Conservation (phyloP, 1,139 yeast species). For the Debaryomyces fabryi region DNA sequence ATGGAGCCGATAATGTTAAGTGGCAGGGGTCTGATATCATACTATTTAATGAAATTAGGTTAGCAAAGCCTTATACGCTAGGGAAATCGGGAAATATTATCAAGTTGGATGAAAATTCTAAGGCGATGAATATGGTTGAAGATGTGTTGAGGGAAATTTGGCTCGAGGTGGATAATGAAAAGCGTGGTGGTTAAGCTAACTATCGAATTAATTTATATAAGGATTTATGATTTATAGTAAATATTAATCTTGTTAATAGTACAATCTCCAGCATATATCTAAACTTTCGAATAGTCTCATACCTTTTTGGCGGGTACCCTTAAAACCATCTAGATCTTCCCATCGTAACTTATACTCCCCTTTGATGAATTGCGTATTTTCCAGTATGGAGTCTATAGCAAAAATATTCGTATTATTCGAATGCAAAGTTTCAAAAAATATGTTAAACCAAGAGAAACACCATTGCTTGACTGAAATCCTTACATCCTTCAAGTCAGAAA, state of each 20-base stretch:
- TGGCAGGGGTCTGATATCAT: constrained; percentile 29
- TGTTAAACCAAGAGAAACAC: constrained; percentile 37
- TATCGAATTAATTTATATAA: background rate
- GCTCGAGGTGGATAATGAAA: constrained; percentile 50
- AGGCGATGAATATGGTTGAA: constrained; percentile 50
- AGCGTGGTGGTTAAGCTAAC: constrained; percentile 59
- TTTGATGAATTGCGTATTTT: constrained; percentile 4
- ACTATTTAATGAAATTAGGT: constrained; percentile 27
- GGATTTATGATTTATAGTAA: constrained; percentile 7
- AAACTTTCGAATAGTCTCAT: constrained; percentile 52
- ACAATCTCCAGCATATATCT: constrained; percentile 37
- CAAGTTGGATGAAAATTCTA: constrained; percentile 31
- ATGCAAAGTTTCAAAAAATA: constrained; percentile 15
- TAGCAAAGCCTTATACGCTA: constrained; percentile 34
- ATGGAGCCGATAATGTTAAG: constrained; percentile 29
- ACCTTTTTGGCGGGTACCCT: constrained; percentile 63
- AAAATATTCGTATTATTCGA: constrained; percentile 1
- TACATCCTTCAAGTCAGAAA: constrained; percentile 11
- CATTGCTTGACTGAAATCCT: constrained; percentile 17
- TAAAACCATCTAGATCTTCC: constrained; percentile 71
- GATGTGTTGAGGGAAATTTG: constrained; percentile 60
- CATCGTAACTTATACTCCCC: constrained; percentile 32
- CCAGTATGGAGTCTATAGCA: constrained; percentile 2
- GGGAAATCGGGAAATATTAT: constrained; percentile 26
- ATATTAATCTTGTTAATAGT: constrained; percentile 8